Evolutionary conservation across 2,329 filamentous ascomycete species (phyloP).

Genomic region (Endoconidiophora laricicola): DNA sequence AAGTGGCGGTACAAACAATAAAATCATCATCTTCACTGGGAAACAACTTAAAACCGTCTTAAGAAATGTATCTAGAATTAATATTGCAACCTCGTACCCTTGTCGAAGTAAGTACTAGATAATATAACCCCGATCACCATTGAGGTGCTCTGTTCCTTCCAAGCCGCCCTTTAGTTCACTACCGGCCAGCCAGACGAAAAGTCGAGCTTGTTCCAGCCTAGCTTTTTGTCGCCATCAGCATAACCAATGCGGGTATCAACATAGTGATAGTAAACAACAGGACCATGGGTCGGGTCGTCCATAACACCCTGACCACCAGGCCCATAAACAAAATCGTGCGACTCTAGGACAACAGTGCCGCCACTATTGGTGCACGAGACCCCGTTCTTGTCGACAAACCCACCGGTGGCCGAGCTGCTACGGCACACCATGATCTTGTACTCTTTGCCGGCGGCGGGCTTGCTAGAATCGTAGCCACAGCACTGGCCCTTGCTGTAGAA

Average conservation of each 20-base stretch:
- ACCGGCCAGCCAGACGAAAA: constrained; percentile 34
- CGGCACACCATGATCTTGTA: constrained; percentile 51
- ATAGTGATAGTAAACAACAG: constrained; percentile 31
- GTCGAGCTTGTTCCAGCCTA: constrained; percentile 33
- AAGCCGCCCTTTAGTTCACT: constrained; percentile 10
- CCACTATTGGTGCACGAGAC: constrained; percentile 39
- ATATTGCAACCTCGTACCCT: too few species aligned
- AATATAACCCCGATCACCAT: neutral
- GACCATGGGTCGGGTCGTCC: constrained; percentile 17
- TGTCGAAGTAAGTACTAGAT: neutral
- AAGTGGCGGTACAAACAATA: too few species aligned
- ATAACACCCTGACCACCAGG: constrained; percentile 42
- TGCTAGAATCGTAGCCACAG: constrained; percentile 37
- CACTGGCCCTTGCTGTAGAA: constrained; percentile 46
- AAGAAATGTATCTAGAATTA: too few species aligned
- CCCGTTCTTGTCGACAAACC: constrained; percentile 40
- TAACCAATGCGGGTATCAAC: constrained; percentile 19
- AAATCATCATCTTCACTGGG: too few species aligned
- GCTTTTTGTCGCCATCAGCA: constrained; percentile 28
- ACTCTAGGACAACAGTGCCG: constrained; percentile 43
- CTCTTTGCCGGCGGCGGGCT: constrained; percentile 39
- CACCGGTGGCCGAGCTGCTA: constrained; percentile 32
- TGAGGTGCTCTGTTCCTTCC: neutral
- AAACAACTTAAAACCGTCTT: too few species aligned
- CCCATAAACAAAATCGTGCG: constrained; percentile 43